Evolutionary conservation across 2,329 filamentous ascomycete species (phyloP), one percentile per base, ranked within the genome.

Genomic region (Zymoseptoria ardabiliae): DNA sequence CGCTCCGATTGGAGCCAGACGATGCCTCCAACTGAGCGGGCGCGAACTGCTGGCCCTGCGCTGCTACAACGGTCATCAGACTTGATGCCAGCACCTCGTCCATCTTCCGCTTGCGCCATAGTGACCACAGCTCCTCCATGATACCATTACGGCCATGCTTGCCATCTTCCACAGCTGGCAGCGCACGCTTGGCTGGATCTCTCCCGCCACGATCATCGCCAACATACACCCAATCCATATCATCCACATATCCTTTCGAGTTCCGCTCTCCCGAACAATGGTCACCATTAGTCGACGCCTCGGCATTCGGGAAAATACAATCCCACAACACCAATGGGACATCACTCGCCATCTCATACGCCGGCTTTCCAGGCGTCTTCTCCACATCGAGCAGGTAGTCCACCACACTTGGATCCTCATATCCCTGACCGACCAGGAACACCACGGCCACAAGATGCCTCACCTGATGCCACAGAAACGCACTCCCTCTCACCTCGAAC

Each of bases 401-500:
- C 50, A 97, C 80, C 13, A 97, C 76, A 0, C 82, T 82, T 0
- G 92, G 88, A 25, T 79, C 72, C 73, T 99, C 94, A 17, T 96
- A 82, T 0, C 91, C 86, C 76, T 99, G 94, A 25, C 90, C 94
- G 8, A 97, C 86, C 10, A 94, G 79, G 78, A 99, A 97, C n/a
- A 99, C 79, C 6, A 97, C 80, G 17, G 87, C 85, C n/a, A 95
- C 86, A 84, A 99, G 92, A 77, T 93, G 90, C 22, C 94, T 86
- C 66, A 99, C 95, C 77, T 99, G 94, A 76, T 99, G 94, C 94
- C 94, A 99, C 53, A 99, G 77, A 74, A 99, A 99, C 1, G 92
- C 94, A 7, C 89, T 91, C 20, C 94, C 94, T 66, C 92, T 85
- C 49, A 99, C 85, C 59, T 88, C 87, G 74, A 99, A 95, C 62